Percentiles rank a stretch among this genome's conserved stretches.
Conservation (phyloP, 139 green algal species). For the Chlamydomonas sp. region DNA sequence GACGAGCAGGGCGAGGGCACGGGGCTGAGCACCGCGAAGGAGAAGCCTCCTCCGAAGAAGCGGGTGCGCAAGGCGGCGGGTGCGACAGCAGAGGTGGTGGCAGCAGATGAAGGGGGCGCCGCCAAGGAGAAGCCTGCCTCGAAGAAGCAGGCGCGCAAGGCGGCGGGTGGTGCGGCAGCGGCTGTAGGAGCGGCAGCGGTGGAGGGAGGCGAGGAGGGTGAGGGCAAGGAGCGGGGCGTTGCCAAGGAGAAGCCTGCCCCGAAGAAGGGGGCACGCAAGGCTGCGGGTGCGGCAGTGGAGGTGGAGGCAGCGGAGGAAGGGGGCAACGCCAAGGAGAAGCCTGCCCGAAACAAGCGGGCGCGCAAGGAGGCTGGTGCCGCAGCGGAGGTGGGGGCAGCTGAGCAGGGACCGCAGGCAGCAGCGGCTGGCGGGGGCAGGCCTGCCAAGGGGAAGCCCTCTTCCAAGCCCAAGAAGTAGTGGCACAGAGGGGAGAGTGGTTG, state of each 20-base stretch:
- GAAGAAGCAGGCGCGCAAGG: neutral
- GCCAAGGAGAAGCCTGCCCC: neutral
- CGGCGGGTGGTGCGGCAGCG: neutral
- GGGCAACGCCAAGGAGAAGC: neutral
- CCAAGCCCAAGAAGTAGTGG: no score
- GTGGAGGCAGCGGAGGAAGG: neutral
- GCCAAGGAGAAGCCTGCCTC: neutral
- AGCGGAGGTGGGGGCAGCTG: no score
- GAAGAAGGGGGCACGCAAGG: neutral
- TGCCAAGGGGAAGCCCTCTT: no score
- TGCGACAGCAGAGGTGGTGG: neutral
- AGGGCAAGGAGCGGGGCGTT: neutral
- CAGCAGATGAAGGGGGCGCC: neutral
- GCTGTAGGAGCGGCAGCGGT: neutral
- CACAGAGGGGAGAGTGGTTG: no score
- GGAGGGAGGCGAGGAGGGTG: neutral
- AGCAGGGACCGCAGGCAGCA: no score
- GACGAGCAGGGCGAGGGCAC: neutral
- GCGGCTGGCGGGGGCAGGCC: no score
- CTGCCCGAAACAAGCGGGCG: no score
- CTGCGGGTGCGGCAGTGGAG: no score
- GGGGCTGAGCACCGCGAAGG: no score
- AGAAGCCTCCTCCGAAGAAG: no score
- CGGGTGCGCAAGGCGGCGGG: neutral
- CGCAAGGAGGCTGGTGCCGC: no score